Percentiles rank a stretch among this genome's conserved stretches.
phyloP scores from a whole-genome alignment of 352 stramenopile species.

The Globisporangium paroecandrum region DNA sequence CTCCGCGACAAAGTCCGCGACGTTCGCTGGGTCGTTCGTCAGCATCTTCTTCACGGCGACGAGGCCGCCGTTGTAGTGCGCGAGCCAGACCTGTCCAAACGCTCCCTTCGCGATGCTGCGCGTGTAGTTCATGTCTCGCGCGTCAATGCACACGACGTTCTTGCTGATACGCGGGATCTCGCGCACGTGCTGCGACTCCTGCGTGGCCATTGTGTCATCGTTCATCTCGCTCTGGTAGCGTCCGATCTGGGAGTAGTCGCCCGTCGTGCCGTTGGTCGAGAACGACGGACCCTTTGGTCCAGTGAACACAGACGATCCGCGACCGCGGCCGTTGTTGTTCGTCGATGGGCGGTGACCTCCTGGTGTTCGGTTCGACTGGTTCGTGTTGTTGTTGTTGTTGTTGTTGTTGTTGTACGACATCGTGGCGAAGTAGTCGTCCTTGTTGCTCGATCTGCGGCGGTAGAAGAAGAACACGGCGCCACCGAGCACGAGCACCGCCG shows the following conservation, averaged over 20 bases:
- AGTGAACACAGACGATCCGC: conserved; percentile 16
- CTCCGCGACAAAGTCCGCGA: conserved; percentile 71
- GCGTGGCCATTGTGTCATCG: conserved; percentile 5
- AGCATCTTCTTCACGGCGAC: conserved; percentile 84
- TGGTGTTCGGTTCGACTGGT: conserved; percentile 19
- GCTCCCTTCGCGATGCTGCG: conserved; percentile 75
- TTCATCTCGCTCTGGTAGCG: conserved; percentile 24
- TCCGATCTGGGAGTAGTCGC: conserved; percentile 27
- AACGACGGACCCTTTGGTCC: conserved; percentile 15
- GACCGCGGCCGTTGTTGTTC: conserved; percentile 18
- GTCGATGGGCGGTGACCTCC: conserved; percentile 8
- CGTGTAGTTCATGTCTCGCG: conserved; percentile 74
- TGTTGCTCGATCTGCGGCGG: conserved; percentile 32
- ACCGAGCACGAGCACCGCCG: conserved; percentile 44
- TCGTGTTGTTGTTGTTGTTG: conserved; percentile 33
- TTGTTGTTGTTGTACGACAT: conserved; percentile 35
- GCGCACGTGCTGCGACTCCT: conserved; percentile 17
- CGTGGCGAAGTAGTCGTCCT: conserved; percentile 29
- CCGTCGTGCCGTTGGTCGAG: conserved; percentile 17
- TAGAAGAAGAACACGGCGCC: conserved; percentile 47
- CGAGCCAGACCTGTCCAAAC: conserved; percentile 82
- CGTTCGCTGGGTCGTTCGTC: conserved; percentile 44
- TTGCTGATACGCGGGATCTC: conserved; percentile 30
- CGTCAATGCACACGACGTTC: conserved; percentile 53
- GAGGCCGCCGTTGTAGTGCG: conserved; percentile 55